phyloP scores from a whole-genome alignment of 441 rosid genomes.

The Cnidoscolus chayamansa region DNA sequence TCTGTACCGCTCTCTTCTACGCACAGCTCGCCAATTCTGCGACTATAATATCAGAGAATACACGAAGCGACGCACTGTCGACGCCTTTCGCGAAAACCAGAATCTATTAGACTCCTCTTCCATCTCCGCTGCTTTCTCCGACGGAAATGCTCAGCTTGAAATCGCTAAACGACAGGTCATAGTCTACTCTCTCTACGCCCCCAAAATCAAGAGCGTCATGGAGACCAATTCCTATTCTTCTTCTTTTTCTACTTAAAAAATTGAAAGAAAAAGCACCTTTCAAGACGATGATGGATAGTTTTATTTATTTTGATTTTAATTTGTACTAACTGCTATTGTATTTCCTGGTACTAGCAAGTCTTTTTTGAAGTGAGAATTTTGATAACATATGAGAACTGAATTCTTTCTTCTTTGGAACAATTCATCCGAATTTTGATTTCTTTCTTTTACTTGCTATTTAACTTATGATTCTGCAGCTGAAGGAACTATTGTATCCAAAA shows the following conservation, averaged over 20 bases:
- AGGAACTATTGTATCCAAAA: not conserved
- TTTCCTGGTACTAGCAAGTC: not conserved
- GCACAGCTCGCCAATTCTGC: slow-evolving; percentile 56
- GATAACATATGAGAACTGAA: not conserved
- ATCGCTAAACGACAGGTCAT: slow-evolving; percentile 53
- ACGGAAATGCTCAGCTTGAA: slow-evolving; percentile 56
- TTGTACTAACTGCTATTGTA: not conserved
- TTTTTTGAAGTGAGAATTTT: too few species aligned
- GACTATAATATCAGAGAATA: slow-evolving; percentile 86
- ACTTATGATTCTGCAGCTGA: not conserved
- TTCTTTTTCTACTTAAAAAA: not conserved
- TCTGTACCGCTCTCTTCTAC: slow-evolving; percentile 64
- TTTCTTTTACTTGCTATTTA: not conserved
- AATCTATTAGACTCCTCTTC: slow-evolving; percentile 42
- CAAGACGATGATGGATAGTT: not conserved
- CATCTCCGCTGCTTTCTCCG: slow-evolving; percentile 45
- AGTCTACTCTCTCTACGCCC: slow-evolving; percentile 64
- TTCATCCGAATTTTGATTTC: not conserved
- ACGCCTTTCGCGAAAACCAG: slow-evolving; percentile 57
- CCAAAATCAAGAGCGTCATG: slow-evolving; percentile 71
- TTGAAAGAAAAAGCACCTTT: not conserved
- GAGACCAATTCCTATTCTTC: slow-evolving; percentile 31
- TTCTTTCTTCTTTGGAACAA: not conserved
- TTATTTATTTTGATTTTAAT: not conserved
- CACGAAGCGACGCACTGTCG: slow-evolving; percentile 58